Percentiles rank a stretch among this genome's conserved stretches.
phyloP scores from a whole-genome alignment of 306 rosid genomes.

The Hylodesmum podocarpum region DNA sequence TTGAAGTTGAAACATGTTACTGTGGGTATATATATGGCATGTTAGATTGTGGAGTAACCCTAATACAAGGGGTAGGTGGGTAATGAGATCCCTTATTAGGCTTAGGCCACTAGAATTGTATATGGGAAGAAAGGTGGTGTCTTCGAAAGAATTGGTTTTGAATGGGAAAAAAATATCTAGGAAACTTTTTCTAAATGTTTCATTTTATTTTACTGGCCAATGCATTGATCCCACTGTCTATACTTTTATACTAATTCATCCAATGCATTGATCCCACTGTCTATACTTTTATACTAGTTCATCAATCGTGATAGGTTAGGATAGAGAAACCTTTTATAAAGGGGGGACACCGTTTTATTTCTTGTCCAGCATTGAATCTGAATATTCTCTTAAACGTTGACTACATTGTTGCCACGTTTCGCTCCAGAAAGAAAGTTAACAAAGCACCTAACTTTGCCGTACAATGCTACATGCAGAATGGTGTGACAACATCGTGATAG shows the following conservation, averaged over 20 bases:
- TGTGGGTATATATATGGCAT: too few species aligned
- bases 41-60: too few species aligned
- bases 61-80: too few species aligned
- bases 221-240: slow-evolving; percentile 13
- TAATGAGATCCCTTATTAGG: too few species aligned
- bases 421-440: not conserved
- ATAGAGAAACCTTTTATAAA: slow-evolving; percentile 18
- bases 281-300: not conserved
- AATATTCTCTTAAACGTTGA: slow-evolving; percentile 34
- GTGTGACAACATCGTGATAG: not conserved
- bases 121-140: not conserved
- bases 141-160: not conserved
- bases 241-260: not conserved
- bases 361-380: slow-evolving; percentile 39
- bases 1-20: too few species aligned
- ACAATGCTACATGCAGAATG: not conserved
- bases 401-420: too few species aligned
- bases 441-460: not conserved
- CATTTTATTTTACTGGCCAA: not conserved
- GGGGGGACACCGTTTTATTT: slow-evolving; percentile 46
- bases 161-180: not conserved
- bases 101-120: too few species aligned
- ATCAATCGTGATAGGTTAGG: not conserved
- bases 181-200: not conserved
- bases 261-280: slow-evolving; percentile 16